phyloP scores from a whole-genome alignment of 2,329 filamentous ascomycete genomes.

The Niveomyces coronatus region DNA sequence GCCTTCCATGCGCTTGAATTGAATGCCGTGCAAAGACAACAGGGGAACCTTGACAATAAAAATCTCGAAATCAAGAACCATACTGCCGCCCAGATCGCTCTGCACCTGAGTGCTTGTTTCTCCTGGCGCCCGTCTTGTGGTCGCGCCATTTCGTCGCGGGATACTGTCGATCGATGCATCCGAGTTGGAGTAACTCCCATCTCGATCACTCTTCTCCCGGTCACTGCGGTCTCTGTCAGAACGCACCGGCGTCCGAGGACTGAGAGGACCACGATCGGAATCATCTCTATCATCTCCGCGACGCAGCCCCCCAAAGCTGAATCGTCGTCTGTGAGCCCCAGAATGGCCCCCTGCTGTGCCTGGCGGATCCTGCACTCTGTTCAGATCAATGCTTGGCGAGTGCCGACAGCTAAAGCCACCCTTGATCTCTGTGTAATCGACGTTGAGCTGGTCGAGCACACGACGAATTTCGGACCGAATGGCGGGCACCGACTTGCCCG shows the following conservation, averaged over 20 bases:
- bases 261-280: slow-evolving; percentile 31
- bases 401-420: slow-evolving; percentile 89
- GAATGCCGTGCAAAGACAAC: slow-evolving; percentile 85
- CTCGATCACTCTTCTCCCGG: slow-evolving; percentile 22
- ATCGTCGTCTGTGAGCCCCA: slow-evolving; percentile 60
- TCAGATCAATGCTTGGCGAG: slow-evolving; percentile 77
- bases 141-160: slow-evolving; percentile 38
- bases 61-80: slow-evolving; percentile 86
- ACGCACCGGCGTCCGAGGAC: slow-evolving; percentile 33
- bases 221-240: slow-evolving; percentile 25
- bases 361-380: slow-evolving; percentile 57
- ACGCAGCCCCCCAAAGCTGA: slow-evolving; percentile 67
- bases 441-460: slow-evolving; percentile 75
- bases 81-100: slow-evolving; percentile 73
- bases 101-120: slow-evolving; percentile 91
- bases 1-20: slow-evolving; percentile 93
- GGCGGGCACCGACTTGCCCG: slow-evolving; percentile 74
- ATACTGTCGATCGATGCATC: slow-evolving; percentile 74
- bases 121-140: slow-evolving; percentile 54
- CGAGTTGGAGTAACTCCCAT: slow-evolving; percentile 76
- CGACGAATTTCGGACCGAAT: slow-evolving; percentile 87
- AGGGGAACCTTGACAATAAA: slow-evolving; percentile 96
- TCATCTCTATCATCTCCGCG: slow-evolving; percentile 54
- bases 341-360: slow-evolving; percentile 45
- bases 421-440: slow-evolving; percentile 87